These are phyloP conservation scores for Penicillium goetzii DNA, from an alignment of 495 filamentous ascomycete genomes.

Conservation along the genomic window DNA sequence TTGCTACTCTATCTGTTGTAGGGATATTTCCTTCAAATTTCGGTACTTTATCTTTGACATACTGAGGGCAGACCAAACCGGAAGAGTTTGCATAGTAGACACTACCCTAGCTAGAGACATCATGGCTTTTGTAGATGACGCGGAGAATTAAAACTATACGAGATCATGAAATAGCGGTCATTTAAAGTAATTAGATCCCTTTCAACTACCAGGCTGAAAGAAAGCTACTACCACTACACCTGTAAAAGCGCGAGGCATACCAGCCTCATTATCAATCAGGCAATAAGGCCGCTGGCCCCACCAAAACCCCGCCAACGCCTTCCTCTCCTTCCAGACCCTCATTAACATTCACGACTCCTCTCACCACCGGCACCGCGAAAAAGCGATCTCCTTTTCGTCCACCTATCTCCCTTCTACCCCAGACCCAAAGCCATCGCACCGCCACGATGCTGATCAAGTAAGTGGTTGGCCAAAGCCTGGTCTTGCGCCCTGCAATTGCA, in stretches of 20 bases:
- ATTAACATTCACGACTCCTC: slow-evolving; percentile 10
- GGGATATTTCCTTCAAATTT: not conserved
- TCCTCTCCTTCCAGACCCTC: slow-evolving; percentile 27
- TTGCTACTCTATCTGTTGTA: not conserved
- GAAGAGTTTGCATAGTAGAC: not conserved
- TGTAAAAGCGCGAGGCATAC: not conserved
- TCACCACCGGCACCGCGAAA: slow-evolving; percentile 4
- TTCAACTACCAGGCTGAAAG: not conserved
- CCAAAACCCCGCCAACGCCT: slow-evolving; percentile 34
- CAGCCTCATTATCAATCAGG: slow-evolving; percentile 29
- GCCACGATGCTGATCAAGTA: slow-evolving; percentile 56
- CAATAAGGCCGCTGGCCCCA: slow-evolving; percentile 36
- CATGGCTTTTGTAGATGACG: not conserved
- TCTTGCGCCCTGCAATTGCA: slow-evolving; percentile 23
- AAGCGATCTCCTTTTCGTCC: not conserved
- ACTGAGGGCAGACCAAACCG: not conserved
- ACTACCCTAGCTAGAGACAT: not conserved
- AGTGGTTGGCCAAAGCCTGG: slow-evolving; percentile 17
- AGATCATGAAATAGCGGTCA: not conserved
- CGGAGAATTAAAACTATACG: not conserved
- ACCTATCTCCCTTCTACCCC: not conserved
- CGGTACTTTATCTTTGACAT: not conserved
- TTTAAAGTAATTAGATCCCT: not conserved
- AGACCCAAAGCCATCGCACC: not conserved
- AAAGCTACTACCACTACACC: not conserved